Evolutionary conservation across 2,329 filamentous ascomycete genomes (phyloP), one percentile per base, ranked within the genome.

Genomic region (Pestalotiopsis sp.): DNA sequence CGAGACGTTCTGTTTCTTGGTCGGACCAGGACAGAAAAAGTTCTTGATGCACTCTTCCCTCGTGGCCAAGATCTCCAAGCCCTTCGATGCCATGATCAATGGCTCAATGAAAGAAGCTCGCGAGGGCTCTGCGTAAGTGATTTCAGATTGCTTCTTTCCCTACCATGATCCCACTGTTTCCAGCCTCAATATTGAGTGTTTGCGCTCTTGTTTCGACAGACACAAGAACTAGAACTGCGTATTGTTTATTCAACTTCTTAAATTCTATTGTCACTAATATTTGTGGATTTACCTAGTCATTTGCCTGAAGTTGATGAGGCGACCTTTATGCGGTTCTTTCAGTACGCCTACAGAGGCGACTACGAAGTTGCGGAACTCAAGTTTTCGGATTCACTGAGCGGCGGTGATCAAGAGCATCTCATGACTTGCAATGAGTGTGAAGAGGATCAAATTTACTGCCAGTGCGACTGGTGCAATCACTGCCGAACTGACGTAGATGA

Each of bases 1-100:
- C 52, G 78, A 79, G 45, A 77, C 80, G 20, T 84, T 84, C 69
- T 81, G 79, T 60, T 84, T 85, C 71, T 76, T 83, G 36, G 81
- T 85, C 69, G 83, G 83, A 5, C 80, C 81, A 6, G 75, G 77
- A 23, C 81, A 83, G 72, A 82, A 80, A 61, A 82, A 83, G 68
- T 79, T 84, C 70, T 81, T 79, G 39, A 81, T 85, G 71, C 83
- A 85, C 72, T 77, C 81, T 36, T 81, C 78, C 7, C 77, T 85
- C 5, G 80, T 83, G 39, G 78, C 80, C 57, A 77, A 79, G 75
- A 78, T 83, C 71, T 85, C 82, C 27, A 76, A 79, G 36, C 80
- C 81, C 9, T 75, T 86, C 23, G 76, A 79, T 68, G 76, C 80
- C 64, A 74, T 86, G 17, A 80, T 86, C 74, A 82, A 82, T 72